Percentiles rank a stretch among this genome's conserved stretches.
Evolutionary conservation across 2,329 filamentous ascomycete genomes (phyloP).

Genomic region (Atkinsonella hypoxylon): DNA sequence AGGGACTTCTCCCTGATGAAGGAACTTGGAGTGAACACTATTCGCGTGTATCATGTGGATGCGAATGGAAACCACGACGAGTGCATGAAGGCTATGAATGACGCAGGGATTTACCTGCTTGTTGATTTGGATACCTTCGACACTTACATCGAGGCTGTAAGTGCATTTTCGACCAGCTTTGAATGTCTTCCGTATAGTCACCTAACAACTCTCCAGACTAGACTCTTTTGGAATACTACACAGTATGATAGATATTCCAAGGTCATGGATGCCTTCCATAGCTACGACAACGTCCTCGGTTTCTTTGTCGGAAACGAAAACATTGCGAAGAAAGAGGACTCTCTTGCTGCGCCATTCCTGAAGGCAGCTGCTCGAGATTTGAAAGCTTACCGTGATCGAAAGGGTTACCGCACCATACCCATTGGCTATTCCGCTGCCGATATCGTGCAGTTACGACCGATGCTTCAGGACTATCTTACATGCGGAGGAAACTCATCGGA

Average conservation of each 20-base stretch:
- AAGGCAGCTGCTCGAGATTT: constrained; percentile 72
- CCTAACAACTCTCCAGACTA: constrained; percentile 25
- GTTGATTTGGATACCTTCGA: constrained; percentile 70
- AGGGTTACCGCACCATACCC: constrained; percentile 70
- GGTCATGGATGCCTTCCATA: constrained; percentile 66
- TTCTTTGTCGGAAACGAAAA: constrained; percentile 88
- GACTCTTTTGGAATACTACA: constrained; percentile 59
- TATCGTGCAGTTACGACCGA: constrained; percentile 54
- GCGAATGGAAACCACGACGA: constrained; percentile 55
- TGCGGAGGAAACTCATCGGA: constrained; percentile 61
- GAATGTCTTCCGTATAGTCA: not conserved
- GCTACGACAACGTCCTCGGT: constrained; percentile 69
- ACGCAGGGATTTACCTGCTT: constrained; percentile 73
- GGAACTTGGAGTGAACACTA: constrained; percentile 67
- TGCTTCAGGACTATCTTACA: constrained; percentile 60
- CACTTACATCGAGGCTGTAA: constrained; percentile 54
- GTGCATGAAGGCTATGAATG: constrained; percentile 71
- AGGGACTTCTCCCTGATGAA: constrained; percentile 69
- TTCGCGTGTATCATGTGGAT: constrained; percentile 84
- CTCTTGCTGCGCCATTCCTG: constrained; percentile 63
- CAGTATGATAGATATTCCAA: constrained; percentile 56
- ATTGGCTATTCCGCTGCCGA: constrained; percentile 83
- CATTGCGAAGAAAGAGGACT: constrained; percentile 49
- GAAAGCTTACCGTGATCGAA: constrained; percentile 65
- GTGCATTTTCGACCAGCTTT: constrained; percentile 11